Evolutionary conservation across 164 flowering plant genomes (phyloP), one percentile per base, ranked within the genome.

Genomic region (Echeveria elegans): DNA sequence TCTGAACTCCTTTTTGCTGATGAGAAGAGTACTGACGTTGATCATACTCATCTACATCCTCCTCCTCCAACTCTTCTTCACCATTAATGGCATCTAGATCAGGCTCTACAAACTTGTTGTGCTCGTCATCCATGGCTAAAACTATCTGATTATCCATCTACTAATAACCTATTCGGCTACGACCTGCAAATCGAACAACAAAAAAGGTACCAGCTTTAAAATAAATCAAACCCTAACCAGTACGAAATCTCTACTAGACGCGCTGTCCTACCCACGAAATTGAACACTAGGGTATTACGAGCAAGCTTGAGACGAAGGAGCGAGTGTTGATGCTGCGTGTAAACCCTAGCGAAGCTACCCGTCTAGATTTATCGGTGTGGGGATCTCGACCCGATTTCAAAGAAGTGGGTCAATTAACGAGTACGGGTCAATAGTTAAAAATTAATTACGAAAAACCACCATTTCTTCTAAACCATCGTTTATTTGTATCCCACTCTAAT

Each of bases 31-130:
- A 63, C 29, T 63, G 45, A 36, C 28, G 41, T 63, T 26, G 45
- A n/a, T 63, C 43, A 63, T 63, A 63, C 45, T 40, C 66, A 37
- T n/a, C 66, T 14, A 14, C 36, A 2, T 63, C 45, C 7, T 36
- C 66, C 8, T 63, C 45, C 38, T 63, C 66, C 29, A 18, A 36
- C 29, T 63, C 66, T 4, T 18, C 66, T 14, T 63, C 41, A 19
- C 66, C 66, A 63, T 63, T 63, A n/a, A 63, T 36, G 26, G 66
- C 66, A 9, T 63, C 66, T 36, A 63, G 41, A 23, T 34, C 66
- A 40, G 66, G 66, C 66, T 63, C 66, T 40, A 63, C 45, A 37
- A 34, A 63, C 45, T 63, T 63, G 66, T 36, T 36, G 29, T 63
- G 66, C 28, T 63, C 41, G 14, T 36, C 66, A 63, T 63, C 66